Evolutionary conservation across 768 basidiomycete species (phyloP).

Genomic region (Pisolithus sp.): DNA sequence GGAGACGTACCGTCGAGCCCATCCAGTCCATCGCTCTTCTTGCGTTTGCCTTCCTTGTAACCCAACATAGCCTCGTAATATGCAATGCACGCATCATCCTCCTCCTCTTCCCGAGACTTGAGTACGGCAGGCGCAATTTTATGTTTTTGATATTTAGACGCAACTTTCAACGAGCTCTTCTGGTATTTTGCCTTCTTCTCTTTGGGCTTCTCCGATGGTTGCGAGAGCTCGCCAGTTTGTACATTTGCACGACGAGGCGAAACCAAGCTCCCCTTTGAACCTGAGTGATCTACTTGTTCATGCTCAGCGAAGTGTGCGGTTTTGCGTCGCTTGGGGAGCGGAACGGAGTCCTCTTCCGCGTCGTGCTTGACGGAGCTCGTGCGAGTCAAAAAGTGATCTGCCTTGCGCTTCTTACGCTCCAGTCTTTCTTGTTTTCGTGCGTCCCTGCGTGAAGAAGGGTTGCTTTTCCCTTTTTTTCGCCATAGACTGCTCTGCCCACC

Average conservation of each 20-base stretch:
- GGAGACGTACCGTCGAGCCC: constrained; percentile 69
- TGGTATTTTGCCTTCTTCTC: constrained; percentile 25
- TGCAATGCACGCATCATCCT: constrained; percentile 83
- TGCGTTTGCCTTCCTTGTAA: constrained; percentile 40
- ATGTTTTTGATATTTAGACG: constrained; percentile 9
- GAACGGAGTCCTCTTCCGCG: constrained; percentile 41
- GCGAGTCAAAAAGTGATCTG: constrained; percentile 44
- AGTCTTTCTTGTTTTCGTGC: constrained; percentile 56
- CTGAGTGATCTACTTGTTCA: background rate
- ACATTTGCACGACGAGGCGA: background rate
- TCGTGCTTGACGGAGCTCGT: constrained; percentile 29
- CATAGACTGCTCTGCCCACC: constrained; percentile 1
- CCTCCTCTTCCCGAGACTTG: constrained; percentile 40
- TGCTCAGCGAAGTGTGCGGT: constrained; percentile 23
- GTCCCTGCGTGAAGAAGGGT: constrained; percentile 49
- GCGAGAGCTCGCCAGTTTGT: background rate
- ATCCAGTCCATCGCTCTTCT: constrained; percentile 54
- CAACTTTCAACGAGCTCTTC: constrained; percentile 17
- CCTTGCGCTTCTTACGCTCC: constrained; percentile 56
- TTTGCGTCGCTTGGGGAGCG: constrained; percentile 39
- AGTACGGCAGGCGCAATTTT: constrained; percentile 7
- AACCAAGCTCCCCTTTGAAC: background rate
- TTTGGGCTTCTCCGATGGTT: constrained; percentile 4
- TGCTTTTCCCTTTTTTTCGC: constrained; percentile 4
- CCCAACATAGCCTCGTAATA: constrained; percentile 78